phyloP scores from a whole-genome alignment of 495 filamentous ascomycete genomes.

The Aspergillus campestris region DNA sequence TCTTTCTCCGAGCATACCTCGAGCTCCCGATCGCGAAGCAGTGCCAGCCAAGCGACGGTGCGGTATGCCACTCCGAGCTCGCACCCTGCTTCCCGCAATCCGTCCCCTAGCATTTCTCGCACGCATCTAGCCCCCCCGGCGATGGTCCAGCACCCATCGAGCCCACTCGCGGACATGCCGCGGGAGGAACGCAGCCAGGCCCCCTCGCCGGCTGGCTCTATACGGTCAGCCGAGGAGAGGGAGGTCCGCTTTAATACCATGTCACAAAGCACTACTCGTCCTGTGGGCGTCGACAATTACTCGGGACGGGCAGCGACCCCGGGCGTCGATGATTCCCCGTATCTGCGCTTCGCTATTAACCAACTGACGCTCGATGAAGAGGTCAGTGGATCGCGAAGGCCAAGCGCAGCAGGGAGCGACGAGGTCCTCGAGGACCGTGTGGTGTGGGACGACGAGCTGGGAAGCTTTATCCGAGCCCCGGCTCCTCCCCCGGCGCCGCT shows the following conservation, averaged over 20 bases:
- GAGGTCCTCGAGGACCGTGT: conserved; percentile 43
- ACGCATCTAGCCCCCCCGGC: conserved; percentile 17
- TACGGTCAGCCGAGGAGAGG: conserved; percentile 30
- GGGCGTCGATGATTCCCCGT: conserved; percentile 57
- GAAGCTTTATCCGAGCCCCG: conserved; percentile 35
- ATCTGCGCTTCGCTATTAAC: conserved; percentile 64
- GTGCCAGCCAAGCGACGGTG: conserved; percentile 39
- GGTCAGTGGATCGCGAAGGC: conserved; percentile 24
- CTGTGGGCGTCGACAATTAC: conserved; percentile 24
- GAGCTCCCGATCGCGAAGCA: conserved; percentile 32
- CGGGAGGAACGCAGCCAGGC: conserved; percentile 16
- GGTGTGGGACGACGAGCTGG: conserved; percentile 42
- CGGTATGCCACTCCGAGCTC: conserved; percentile 45
- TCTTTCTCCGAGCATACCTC: conserved; percentile 48
- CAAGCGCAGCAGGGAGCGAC: conserved; percentile 28
- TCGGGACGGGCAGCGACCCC: conserved; percentile 47
- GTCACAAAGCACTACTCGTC: conserved; percentile 22
- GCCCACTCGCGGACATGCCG: conserved; percentile 12
- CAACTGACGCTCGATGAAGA: conserved; percentile 63
- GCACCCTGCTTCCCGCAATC: conserved; percentile 25
- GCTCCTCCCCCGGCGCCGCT: conserved; percentile 11
- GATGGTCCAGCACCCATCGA: conserved; percentile 8
- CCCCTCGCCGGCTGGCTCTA: conserved; percentile 21
- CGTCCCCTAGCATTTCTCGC: conserved; percentile 22
- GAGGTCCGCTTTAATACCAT: conserved; percentile 20